A percentile compares a stretch with the other conserved stretches of the same genome.
Conservation (phyloP, 2,329 filamentous ascomycete species). For the Penicillium sp. region DNA sequence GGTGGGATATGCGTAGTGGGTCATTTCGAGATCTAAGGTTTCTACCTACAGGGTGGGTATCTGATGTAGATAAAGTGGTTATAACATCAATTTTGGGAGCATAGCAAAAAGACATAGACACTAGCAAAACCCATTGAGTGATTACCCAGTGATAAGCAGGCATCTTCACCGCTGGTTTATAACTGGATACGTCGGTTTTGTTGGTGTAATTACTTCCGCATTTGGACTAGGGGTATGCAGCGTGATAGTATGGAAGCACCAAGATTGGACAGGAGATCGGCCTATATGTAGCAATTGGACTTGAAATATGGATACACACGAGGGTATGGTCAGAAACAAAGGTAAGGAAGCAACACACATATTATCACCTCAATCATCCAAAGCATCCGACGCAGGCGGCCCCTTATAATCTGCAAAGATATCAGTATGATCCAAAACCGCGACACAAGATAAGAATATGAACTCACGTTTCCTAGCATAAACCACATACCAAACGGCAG, state of each 20-base stretch:
- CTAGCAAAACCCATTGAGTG: neutral
- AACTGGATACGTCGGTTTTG: neutral
- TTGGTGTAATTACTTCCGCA: neutral
- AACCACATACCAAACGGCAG: slow-evolving; percentile 62
- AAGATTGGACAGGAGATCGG: neutral
- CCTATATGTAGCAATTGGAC: neutral
- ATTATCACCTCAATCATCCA: neutral
- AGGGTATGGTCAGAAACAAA: neutral
- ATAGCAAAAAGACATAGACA: too few relatives aligned
- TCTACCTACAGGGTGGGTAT: too few relatives aligned
- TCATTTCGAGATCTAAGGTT: too few relatives aligned
- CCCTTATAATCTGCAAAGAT: slow-evolving; percentile 34
- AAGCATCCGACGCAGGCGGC: slow-evolving; percentile 34
- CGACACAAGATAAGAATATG: neutral
- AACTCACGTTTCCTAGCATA: slow-evolving; percentile 54
- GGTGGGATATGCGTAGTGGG: neutral
- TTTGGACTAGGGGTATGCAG: neutral
- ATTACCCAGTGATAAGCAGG: neutral
- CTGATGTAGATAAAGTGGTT: too few relatives aligned
- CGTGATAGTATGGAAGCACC: neutral
- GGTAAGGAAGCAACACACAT: neutral
- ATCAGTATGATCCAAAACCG: neutral
- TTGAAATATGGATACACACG: neutral
- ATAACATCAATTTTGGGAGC: neutral
- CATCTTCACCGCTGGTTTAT: neutral